Evolutionary conservation across 306 rosid genomes (phyloP).

Genomic region (Trifolium subterraneum): DNA sequence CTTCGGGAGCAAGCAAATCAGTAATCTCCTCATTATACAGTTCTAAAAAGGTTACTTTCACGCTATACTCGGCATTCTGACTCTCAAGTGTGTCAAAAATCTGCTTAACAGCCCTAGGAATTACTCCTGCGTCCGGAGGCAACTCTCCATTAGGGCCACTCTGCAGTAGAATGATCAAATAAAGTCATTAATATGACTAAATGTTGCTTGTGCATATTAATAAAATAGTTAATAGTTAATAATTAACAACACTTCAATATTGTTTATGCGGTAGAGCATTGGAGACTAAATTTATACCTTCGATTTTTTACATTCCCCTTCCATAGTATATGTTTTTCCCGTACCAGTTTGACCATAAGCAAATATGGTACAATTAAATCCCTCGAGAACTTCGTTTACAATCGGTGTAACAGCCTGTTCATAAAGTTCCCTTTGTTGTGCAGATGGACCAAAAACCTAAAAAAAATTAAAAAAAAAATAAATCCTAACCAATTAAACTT

Average conservation of each 20-base stretch:
- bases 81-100: constrained; percentile 93
- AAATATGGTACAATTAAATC: constrained; percentile 91
- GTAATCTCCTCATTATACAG: constrained; percentile 94
- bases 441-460: constrained; percentile 91
- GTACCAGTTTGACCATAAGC: constrained; percentile 98
- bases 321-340: constrained; percentile 93
- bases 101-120: constrained; percentile 93
- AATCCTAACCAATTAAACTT: neutral
- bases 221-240: neutral
- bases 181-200: neutral
- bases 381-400: constrained; percentile 86
- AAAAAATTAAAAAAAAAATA: neutral
- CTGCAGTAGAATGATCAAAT: constrained; percentile 43
- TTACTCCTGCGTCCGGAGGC: constrained; percentile 91
- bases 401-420: constrained; percentile 88
- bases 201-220: neutral
- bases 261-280: neutral
- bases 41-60: constrained; percentile 89
- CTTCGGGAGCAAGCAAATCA: constrained; percentile 95
- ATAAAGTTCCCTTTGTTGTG: constrained; percentile 83
- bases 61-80: constrained; percentile 91
- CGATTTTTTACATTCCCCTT: constrained; percentile 90
- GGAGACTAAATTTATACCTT: constrained; percentile 57
- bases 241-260: neutral
- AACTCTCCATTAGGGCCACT: constrained; percentile 87